Evolutionary conservation across 257 asterid species (phyloP), one percentile per base, ranked within the genome.

Genomic region (Nicotiana undulata): DNA sequence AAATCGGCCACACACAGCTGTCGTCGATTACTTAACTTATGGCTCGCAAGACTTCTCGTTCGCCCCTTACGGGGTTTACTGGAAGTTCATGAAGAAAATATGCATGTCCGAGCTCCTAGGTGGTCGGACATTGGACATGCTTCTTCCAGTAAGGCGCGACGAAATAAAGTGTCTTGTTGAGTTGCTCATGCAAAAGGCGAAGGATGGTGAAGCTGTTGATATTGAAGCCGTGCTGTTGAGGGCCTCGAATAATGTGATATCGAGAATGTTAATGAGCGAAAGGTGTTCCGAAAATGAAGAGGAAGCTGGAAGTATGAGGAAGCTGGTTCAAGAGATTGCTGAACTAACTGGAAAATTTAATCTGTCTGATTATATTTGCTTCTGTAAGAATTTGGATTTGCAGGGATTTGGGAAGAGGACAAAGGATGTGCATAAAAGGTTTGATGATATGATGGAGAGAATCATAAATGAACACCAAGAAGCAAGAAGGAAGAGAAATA

Each of bases 91-190:
- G 89, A 93, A 93, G 84, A 93, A 92, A 29, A 79, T 93, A 24
- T 93, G 97, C 87, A 89, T 92, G 93, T 86, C 95, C 20, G 92
- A 89, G 61, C 97, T 92, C 55, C 94, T 93, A 1, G 91, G 94
- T 1, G 96, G 92, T 6, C 88, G 80, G 1, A 90, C 93, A 1
- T 77, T 93, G 2, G 97, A 93, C 83, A 77, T 86, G 10, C 63
- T 90, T 65, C 86, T 77, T 79, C 98, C 96, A 0, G 84, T 92
- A 13, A 90, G 98, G 79, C 72, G 82, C 4, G 85, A 79, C 6
- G 98, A 92, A 65, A 80, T 85, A 1, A 70, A n/a, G 2, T 79
- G 77, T 4, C 80, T 93, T 5, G 2, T 92, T 22, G 79, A 64
- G 6, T 65, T 58, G 3, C 49, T 93, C 8, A 34, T 75, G 1